Conservation (phyloP, 2,329 filamentous ascomycete genomes). For the Colletotrichum coccodes region DNA sequence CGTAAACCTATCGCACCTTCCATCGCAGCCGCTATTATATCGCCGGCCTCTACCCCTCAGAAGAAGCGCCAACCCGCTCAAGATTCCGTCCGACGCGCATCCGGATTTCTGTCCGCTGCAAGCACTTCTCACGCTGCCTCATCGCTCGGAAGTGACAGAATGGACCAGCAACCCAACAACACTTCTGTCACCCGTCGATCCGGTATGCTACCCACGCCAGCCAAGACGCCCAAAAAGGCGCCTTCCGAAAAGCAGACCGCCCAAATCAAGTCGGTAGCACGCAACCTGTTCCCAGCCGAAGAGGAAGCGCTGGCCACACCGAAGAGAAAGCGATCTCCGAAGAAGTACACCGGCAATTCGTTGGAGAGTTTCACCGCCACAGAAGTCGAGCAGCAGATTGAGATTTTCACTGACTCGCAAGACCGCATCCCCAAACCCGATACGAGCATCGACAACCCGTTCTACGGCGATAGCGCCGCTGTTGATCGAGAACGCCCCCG, state of each 20-base stretch:
- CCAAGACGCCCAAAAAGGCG: conserved; percentile 79
- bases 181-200: conserved; percentile 45
- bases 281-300: conserved; percentile 70
- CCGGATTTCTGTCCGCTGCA: conserved; percentile 56
- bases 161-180: conserved; percentile 25
- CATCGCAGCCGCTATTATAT: conserved; percentile 38
- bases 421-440: conserved; percentile 79
- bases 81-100: conserved; percentile 59
- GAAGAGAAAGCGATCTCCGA: conserved; percentile 64
- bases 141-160: conserved; percentile 49
- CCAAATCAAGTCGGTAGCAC: conserved; percentile 64
- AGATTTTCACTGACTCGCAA: conserved; percentile 83
- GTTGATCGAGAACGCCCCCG: conserved; percentile 53
- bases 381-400: conserved; percentile 68
- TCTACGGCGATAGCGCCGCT: conserved; percentile 61
- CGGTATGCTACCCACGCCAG: conserved; percentile 79
- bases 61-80: conserved; percentile 61
- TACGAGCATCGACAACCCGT: conserved; percentile 76
- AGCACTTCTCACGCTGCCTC: conserved; percentile 54
- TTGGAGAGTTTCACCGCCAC: conserved; percentile 69
- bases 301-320: conserved; percentile 67
- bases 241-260: conserved; percentile 60
- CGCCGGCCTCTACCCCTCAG: conserved; percentile 38
- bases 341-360: conserved; percentile 65
- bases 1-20: conserved; percentile 42